Percentiles rank a stretch among this genome's conserved stretches.
These are phyloP conservation scores for Epicoccum nigrum DNA, from an alignment of 2,329 filamentous ascomycete species.

Conservation along the genomic window DNA sequence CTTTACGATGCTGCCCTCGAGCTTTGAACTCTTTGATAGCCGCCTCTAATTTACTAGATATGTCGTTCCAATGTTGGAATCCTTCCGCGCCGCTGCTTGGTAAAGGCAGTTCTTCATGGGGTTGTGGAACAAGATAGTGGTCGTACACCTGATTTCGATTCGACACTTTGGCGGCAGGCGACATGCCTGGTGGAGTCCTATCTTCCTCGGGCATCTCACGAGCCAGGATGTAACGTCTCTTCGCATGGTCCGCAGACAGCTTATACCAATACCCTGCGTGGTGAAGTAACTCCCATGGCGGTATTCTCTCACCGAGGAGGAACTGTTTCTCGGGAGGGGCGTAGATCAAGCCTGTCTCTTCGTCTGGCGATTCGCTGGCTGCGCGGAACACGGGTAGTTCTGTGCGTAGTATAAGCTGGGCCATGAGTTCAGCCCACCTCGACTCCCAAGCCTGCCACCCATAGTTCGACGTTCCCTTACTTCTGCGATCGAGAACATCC, in stretches of 20 bases:
- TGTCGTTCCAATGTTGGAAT: constrained; percentile 59
- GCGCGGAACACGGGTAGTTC: constrained; percentile 53
- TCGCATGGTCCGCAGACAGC: constrained; percentile 59
- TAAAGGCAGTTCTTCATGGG: constrained; percentile 60
- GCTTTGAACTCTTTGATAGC: constrained; percentile 59
- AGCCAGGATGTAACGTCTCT: constrained; percentile 58
- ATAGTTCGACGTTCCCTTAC: constrained; percentile 86
- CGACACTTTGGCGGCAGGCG: constrained; percentile 61
- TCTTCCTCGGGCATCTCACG: constrained; percentile 65
- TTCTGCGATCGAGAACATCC: constrained; percentile 80
- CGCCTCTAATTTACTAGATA: constrained; percentile 55
- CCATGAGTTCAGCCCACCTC: constrained; percentile 69
- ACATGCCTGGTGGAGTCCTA: constrained; percentile 60
- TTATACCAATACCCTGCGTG: constrained; percentile 68
- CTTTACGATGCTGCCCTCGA: constrained; percentile 60
- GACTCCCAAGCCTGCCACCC: constrained; percentile 95
- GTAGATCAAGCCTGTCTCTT: constrained; percentile 48
- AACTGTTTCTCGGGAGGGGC: constrained; percentile 59
- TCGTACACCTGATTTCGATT: constrained; percentile 63
- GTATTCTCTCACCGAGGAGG: constrained; percentile 55
- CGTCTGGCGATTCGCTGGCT: constrained; percentile 28
- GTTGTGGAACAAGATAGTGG: constrained; percentile 64
- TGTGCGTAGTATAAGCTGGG: constrained; percentile 62
- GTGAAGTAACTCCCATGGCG: constrained; percentile 65
- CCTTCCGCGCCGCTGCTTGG: constrained; percentile 47